Base-by-base conservation (phyloP, 192 early-diverging fungal species). In the Lobosporangium transversale region DNA sequence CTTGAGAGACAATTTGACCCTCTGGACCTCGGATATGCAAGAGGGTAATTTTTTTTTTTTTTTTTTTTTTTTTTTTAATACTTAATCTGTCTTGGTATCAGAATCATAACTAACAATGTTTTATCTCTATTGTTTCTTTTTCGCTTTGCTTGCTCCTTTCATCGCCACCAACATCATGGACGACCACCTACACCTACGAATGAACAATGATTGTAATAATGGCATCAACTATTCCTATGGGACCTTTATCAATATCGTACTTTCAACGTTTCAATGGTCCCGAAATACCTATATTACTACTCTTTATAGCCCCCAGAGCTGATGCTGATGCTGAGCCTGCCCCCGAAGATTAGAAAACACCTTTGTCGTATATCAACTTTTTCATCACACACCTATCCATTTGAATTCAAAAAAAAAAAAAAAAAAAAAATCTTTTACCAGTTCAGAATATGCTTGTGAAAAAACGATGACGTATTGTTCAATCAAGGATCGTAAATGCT, bases 1-100 rank as follows among this genome's bases (percentile, higher is more conserved):
- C 57, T 87, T 99, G 78, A 89, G 97, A 67, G 97, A 99, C 85
- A 99, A 99, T 88, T 89, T 99, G 79, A 98, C 97, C 52, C 90
- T 99, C 62, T 99, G 97, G 97, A 98, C 96, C 59, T 96, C 96
- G 65, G 97, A 99, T 70, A 88, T 70, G 68, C 68, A 70, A 35
- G 68, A 70, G 17, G 68, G 68, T 70, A 70, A 61, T 50, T 54
- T 23, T 7, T 24, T 55, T 20, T 23, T 35, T 48, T 51, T 4
- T 50, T 58, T 20, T 50, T 7, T 52, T 9, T 30, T 20, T 8
- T 30, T 44, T 23, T 1, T 50, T 23, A n/a, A 18, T 50, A 20
- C 21, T 21, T 50, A 23, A 53, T 1, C 18, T 17, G 1, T 53
- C 20, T 40, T 50, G 12, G 32, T n/a, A n/a, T n/a, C n/a, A n/a